Evolutionary conservation across 2,329 filamentous ascomycete species (phyloP), one percentile per base, ranked within the genome.

Genomic region (Aspergillus floridensis): DNA sequence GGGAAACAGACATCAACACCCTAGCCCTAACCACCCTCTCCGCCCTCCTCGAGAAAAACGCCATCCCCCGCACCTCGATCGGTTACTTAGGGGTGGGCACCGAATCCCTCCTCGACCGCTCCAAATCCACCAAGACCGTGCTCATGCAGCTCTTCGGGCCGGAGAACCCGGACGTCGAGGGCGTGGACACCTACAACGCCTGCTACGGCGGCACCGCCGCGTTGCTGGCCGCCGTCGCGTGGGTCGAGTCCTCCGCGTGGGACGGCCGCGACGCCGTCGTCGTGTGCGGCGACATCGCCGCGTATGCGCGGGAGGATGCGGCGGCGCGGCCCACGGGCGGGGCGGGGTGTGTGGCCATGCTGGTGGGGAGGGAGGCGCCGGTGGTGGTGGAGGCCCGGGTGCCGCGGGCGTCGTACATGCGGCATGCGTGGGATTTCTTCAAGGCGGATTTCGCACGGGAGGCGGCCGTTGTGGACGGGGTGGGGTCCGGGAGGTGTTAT

Each of bases 141-240:
- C 81, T 93, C 65, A 93, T 93, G 90, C 90, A 92, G 81, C 83
- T 93, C 49, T 93, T 93, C 70, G 85, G 87, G 72, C 73, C 79
- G 44, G 88, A 89, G 69, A 93, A 93, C 82, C 89, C 87, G 79
- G 92, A 90, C 80, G 81, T 93, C 62, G 90, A 93, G 80, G 90
- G 90, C 76, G 84, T 93, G 53, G 90, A 93, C 79, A 92, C 88
- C 57, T 78, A 93, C 76, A 93, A 93, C 74, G 90, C 90, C 65
- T 93, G 90, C 84, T 93, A 93, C 77, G 90, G 90, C 70, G 90
- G 90, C 66, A 93, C 90, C 77, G 93, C 92, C 70, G 90, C 90
- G 65, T 78, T 93, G 65, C 90, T 93, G 83, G 93, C 93, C 84
- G 82, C 85, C 61, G 76, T 93, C 72, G 92, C 92, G 84, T 93